Conservation (phyloP, 169 alveolate genomes). For the Cryptosporidium tyzzeri region DNA sequence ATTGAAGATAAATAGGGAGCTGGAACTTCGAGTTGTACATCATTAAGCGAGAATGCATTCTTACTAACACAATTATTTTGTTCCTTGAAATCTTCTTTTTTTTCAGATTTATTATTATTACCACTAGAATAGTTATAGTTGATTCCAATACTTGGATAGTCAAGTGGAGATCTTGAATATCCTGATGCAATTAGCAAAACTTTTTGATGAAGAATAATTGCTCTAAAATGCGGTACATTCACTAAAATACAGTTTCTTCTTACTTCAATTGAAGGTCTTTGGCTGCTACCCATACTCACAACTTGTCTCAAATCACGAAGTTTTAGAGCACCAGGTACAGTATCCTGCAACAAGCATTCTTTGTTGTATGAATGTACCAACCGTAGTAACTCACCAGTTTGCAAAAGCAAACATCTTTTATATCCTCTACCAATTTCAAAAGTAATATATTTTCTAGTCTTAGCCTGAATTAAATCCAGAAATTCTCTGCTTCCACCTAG, state of each 20-base stretch:
- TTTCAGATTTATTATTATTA: not conserved
- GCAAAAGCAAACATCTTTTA: constrained; percentile 58
- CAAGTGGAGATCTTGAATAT: constrained; percentile 68
- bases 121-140: not conserved
- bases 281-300: constrained; percentile 77
- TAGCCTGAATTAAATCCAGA: constrained; percentile 63
- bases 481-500: constrained; percentile 72
- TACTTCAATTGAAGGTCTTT: constrained; percentile 79
- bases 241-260: constrained; percentile 78
- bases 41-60: not conserved
- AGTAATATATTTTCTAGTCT: constrained; percentile 64
- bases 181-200: constrained; percentile 73
- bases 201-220: constrained; percentile 60
- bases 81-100: constrained; percentile 25
- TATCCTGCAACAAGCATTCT: constrained; percentile 66
- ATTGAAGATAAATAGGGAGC: constrained; percentile 3
- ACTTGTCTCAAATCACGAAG: constrained; percentile 77
- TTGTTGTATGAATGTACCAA: constrained; percentile 69
- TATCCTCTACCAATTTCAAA: constrained; percentile 74
- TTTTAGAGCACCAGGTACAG: constrained; percentile 76
- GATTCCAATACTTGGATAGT: constrained; percentile 60
- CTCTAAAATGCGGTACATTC: constrained; percentile 75
- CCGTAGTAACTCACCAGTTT: constrained; percentile 67
- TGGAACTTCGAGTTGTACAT: not conserved
- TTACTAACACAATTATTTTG: not conserved